Percentiles rank a stretch among this genome's conserved stretches.
Evolutionary conservation across 1,284 basidiomycete species (phyloP).

Genomic region (Takashimella tepidaria): DNA sequence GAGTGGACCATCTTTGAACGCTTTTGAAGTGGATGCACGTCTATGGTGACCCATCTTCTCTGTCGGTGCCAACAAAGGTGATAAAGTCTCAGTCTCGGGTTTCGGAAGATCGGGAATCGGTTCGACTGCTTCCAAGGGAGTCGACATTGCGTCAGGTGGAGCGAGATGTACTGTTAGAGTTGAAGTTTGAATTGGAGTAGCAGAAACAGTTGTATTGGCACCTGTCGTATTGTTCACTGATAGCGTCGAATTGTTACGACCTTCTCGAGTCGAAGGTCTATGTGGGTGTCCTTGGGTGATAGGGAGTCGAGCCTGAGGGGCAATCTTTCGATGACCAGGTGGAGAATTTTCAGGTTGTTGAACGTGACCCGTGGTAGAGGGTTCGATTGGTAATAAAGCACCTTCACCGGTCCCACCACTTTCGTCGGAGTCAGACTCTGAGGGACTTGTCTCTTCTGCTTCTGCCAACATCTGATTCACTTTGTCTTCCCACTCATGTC

Average conservation of each 20-base stretch:
- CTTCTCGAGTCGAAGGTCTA: constrained; percentile 15
- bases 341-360: constrained; percentile 27
- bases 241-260: background rate
- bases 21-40: constrained; percentile 21
- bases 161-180: constrained; percentile 4
- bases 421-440: constrained; percentile 35
- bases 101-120: background rate
- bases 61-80: constrained; percentile 23
- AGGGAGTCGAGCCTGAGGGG: constrained; percentile 39
- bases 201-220: background rate
- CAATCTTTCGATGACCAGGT: constrained; percentile 37
- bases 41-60: constrained; percentile 21
- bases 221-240: background rate
- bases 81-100: constrained; percentile 7
- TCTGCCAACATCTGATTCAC: constrained; percentile 63
- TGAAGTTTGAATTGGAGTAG: constrained; percentile 11
- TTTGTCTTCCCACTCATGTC: constrained; percentile 93
- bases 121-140: constrained; percentile 1
- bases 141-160: constrained; percentile 5
- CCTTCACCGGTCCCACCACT: constrained; percentile 7
- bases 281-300: constrained; percentile 43
- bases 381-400: background rate
- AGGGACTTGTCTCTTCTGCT: constrained; percentile 52
- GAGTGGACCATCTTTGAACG: constrained; percentile 54
- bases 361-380: background rate